Percentiles rank a stretch among this genome's conserved stretches.
These are phyloP conservation scores for Exophiala alcalophila DNA, from an alignment of 2,329 filamentous ascomycete species.

Conservation along the genomic window DNA sequence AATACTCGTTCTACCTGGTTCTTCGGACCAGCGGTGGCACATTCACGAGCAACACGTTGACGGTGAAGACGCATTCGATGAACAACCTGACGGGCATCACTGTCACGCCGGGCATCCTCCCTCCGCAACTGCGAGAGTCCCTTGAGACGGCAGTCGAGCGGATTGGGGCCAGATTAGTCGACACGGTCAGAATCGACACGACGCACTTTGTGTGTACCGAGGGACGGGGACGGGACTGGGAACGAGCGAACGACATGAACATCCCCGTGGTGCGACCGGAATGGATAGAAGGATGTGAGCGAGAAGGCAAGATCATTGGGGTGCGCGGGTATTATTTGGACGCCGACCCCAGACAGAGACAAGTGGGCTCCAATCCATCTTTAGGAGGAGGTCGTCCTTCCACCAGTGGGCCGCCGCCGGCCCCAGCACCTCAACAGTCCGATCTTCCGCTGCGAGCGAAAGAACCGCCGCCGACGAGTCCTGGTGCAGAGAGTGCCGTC, in stretches of 20 bases:
- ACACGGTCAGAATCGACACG: constrained; percentile 89
- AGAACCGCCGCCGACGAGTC: constrained; percentile 28
- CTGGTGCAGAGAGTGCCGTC: constrained; percentile 26
- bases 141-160: constrained; percentile 74
- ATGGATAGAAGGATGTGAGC: constrained; percentile 96
- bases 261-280: constrained; percentile 95
- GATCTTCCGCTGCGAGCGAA: constrained; percentile 25
- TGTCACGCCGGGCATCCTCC: constrained; percentile 84
- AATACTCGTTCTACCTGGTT: constrained; percentile 92
- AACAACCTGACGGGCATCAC: constrained; percentile 94
- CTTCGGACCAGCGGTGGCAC: constrained; percentile 88
- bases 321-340: constrained; percentile 96
- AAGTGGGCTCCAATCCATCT: constrained; percentile 39
- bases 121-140: constrained; percentile 67
- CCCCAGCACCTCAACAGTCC: constrained; percentile 28
- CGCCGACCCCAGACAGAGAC: constrained; percentile 66
- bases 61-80: constrained; percentile 95
- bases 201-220: constrained; percentile 98
- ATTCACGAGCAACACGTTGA: constrained; percentile 76
- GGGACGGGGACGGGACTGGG: constrained; percentile 83
- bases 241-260: constrained; percentile 96
- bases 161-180: constrained; percentile 89
- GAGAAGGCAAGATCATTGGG: constrained; percentile 85
- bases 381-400: constrained; percentile 14
- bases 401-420: constrained; percentile 32